phyloP scores from a whole-genome alignment of 2,329 filamentous ascomycete species.

The Sarocladiaceae sp. region DNA sequence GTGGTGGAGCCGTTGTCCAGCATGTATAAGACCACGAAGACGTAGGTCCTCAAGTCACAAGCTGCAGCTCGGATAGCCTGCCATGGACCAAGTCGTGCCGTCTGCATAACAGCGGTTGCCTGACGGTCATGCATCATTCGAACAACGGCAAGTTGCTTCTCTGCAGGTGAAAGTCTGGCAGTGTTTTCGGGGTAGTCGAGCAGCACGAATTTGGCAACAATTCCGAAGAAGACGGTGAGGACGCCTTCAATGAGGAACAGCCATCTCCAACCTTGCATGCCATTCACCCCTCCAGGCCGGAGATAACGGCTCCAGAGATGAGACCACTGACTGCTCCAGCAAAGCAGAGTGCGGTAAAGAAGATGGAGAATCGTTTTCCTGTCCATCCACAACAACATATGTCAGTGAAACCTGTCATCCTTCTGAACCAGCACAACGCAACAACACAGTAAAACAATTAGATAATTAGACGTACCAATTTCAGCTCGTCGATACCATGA shows the following conservation, averaged over 20 bases:
- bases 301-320: slow-evolving; percentile 56
- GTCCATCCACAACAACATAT: slow-evolving; percentile 1
- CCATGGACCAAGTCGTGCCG: slow-evolving; percentile 21
- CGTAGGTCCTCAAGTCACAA: slow-evolving; percentile 41
- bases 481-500: slow-evolving; percentile 53
- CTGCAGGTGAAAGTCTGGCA: slow-evolving; percentile 53
- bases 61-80: slow-evolving; percentile 28
- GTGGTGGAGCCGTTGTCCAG: slow-evolving; percentile 39
- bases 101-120: slow-evolving; percentile 11
- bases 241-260: slow-evolving; percentile 67
- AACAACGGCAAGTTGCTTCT: slow-evolving; percentile 57
- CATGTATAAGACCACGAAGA: slow-evolving; percentile 46
- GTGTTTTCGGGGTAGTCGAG: slow-evolving; percentile 63
- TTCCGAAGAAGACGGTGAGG: slow-evolving; percentile 41
- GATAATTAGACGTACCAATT: slow-evolving; percentile 31
- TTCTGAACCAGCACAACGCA: no score
- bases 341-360: slow-evolving; percentile 52
- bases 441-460: no score
- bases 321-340: slow-evolving; percentile 64
- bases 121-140: slow-evolving; percentile 42
- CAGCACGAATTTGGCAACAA: slow-evolving; percentile 58
- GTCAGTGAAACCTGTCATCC: no score
- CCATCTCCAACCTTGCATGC: slow-evolving; percentile 58
- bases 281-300: slow-evolving; percentile 46
- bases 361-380: slow-evolving; percentile 51